Percentiles rank a stretch among this genome's conserved stretches.
These are phyloP conservation scores for Pluteus cervinus DNA, from an alignment of 768 basidiomycete species.

Conservation along the genomic window DNA sequence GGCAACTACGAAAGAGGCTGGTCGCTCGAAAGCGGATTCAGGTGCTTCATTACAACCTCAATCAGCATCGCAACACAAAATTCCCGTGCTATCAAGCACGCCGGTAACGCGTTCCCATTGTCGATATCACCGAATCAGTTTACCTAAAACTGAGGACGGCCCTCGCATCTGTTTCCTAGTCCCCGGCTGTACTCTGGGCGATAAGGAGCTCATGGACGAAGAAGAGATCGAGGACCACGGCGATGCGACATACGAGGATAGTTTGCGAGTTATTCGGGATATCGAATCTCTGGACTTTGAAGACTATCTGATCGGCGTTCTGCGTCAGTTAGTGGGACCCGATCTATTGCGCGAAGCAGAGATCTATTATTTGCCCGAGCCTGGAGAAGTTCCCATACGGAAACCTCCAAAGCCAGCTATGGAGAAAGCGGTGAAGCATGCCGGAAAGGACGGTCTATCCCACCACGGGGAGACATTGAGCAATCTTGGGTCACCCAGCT, in stretches of 20 bases:
- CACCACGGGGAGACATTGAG: too few relatives aligned
- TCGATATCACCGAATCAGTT: conserved; percentile 61
- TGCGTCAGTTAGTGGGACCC: conserved; percentile 58
- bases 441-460: too few relatives aligned
- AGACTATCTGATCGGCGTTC: conserved; percentile 45
- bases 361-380: conserved; percentile 53
- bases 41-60: too few relatives aligned
- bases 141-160: conserved; percentile 48
- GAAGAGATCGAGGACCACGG: conserved; percentile 60
- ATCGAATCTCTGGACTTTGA: conserved; percentile 47
- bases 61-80: too few relatives aligned
- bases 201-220: conserved; percentile 50
- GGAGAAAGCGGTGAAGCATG: conserved; percentile 10
- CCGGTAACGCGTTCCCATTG: conserved; percentile 66
- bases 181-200: conserved; percentile 60
- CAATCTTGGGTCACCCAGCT: conserved; percentile 14
- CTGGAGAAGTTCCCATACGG: conserved; percentile 37
- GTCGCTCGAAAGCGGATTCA: too few relatives aligned
- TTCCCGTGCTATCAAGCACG: too few relatives aligned
- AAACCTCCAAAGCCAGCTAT: too few relatives aligned
- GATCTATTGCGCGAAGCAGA: conserved; percentile 62
- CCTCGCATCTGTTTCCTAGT: conserved; percentile 58
- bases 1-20: too few relatives aligned
- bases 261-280: conserved; percentile 36
- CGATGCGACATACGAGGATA: conserved; percentile 45